A percentile compares a stretch with the other conserved stretches of the same genome.
These are phyloP conservation scores for Ascochyta pisi DNA, from an alignment of 2,329 filamentous ascomycete genomes.

Conservation along the genomic window DNA sequence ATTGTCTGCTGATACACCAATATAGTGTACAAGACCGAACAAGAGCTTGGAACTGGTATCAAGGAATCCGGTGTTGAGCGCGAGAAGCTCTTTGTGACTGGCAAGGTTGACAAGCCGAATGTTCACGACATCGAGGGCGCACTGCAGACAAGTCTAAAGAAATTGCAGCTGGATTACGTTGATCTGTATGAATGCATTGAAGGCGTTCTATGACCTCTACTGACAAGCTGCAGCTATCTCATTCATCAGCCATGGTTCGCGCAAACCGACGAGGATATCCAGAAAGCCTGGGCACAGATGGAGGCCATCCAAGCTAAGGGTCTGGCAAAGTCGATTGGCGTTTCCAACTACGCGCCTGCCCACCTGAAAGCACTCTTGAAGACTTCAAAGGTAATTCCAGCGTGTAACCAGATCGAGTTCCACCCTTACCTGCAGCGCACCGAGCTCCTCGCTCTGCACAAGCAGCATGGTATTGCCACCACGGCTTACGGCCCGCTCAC, in stretches of 20 bases:
- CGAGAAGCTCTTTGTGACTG: constrained; percentile 60
- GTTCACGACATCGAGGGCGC: constrained; percentile 63
- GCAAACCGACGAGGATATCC: constrained; percentile 60
- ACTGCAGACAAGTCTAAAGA: constrained; percentile 63
- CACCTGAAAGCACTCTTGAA: constrained; percentile 63
- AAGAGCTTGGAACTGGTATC: constrained; percentile 58
- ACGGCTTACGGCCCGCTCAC: constrained; percentile 56
- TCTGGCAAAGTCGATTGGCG: constrained; percentile 66
- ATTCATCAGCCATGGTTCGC: constrained; percentile 68
- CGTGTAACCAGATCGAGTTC: constrained; percentile 73
- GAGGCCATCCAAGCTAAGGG: constrained; percentile 64
- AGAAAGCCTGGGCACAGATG: constrained; percentile 66
- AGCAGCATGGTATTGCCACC: constrained; percentile 56
- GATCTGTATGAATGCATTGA: constrained; percentile 59
- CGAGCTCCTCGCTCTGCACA: constrained; percentile 62
- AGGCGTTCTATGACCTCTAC: not conserved
- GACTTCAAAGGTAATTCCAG: constrained; percentile 62
- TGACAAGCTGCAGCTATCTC: constrained; percentile 57
- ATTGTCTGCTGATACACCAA: not conserved
- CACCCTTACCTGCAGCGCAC: constrained; percentile 72
- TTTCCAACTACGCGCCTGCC: constrained; percentile 63
- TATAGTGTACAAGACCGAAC: constrained; percentile 59
- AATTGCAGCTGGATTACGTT: constrained; percentile 66
- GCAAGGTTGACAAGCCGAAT: constrained; percentile 60
- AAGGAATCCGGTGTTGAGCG: constrained; percentile 53